Evolutionary conservation across 2,329 filamentous ascomycete species (phyloP).

Genomic region (Leptographium lundbergii): DNA sequence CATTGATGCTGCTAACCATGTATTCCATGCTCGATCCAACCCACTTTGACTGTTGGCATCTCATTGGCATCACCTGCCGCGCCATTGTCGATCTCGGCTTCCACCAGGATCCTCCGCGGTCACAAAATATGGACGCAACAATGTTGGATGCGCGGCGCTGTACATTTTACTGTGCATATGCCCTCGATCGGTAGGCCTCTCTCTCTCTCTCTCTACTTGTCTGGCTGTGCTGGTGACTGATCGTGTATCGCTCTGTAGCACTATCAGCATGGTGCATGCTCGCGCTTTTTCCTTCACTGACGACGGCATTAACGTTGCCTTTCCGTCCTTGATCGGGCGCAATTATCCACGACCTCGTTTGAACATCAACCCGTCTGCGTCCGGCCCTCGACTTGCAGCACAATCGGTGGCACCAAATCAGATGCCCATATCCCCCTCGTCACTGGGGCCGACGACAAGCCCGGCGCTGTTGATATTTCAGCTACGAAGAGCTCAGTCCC

Average conservation of each 20-base stretch:
- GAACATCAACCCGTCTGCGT: not conserved
- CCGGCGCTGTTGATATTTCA: slow-evolving; percentile 69
- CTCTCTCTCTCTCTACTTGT: not conserved
- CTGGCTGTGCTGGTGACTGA: no score
- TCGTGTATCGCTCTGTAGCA: slow-evolving; percentile 30
- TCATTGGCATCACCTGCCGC: slow-evolving; percentile 81
- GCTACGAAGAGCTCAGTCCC: slow-evolving; percentile 73
- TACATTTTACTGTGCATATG: slow-evolving; percentile 85
- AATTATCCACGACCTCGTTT: not conserved
- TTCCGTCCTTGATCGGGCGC: slow-evolving; percentile 40
- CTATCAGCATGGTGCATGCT: slow-evolving; percentile 78
- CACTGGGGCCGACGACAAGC: slow-evolving; percentile 41
- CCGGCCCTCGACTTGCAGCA: slow-evolving; percentile 15
- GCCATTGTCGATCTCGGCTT: slow-evolving; percentile 82
- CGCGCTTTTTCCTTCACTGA: slow-evolving; percentile 90
- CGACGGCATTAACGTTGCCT: slow-evolving; percentile 69
- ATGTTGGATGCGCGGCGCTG: slow-evolving; percentile 66
- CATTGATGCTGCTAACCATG: slow-evolving; percentile 71
- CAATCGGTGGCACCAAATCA: slow-evolving; percentile 14
- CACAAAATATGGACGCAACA: slow-evolving; percentile 52
- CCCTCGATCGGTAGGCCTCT: slow-evolving; percentile 60
- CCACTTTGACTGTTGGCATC: slow-evolving; percentile 88
- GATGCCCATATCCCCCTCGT: slow-evolving; percentile 19
- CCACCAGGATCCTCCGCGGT: slow-evolving; percentile 76
- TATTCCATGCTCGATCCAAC: slow-evolving; percentile 84